Percentiles rank a stretch among this genome's conserved stretches.
Conservation (phyloP, 2,329 filamentous ascomycete genomes). For the Ascochyta koolunga region DNA sequence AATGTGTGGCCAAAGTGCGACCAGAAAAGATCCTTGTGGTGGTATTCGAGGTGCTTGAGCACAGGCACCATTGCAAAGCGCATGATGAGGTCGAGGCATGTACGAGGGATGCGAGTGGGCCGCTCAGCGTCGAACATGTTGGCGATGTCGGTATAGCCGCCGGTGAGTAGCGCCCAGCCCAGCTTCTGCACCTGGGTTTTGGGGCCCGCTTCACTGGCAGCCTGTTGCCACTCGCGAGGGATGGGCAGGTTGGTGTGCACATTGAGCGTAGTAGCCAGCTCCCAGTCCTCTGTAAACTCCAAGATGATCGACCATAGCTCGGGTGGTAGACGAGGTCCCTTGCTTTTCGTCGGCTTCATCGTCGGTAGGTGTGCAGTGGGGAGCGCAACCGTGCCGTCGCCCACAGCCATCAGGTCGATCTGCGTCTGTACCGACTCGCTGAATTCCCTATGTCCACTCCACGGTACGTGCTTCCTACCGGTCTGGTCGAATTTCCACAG, state of each 20-base stretch:
- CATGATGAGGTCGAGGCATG: constrained; percentile 87
- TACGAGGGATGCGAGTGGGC: constrained; percentile 75
- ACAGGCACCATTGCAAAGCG: constrained; percentile 85
- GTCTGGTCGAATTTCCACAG: constrained; percentile 76
- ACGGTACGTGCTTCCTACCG: constrained; percentile 57
- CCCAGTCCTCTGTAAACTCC: constrained; percentile 86
- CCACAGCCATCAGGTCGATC: constrained; percentile 74
- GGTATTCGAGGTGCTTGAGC: constrained; percentile 72
- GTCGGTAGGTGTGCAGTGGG: constrained; percentile 42
- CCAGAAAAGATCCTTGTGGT: constrained; percentile 78
- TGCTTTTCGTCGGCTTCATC: constrained; percentile 42
- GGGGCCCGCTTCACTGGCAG: constrained; percentile 68
- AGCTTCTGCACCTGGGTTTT: constrained; percentile 77
- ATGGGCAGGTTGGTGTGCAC: constrained; percentile 79
- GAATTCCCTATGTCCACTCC: constrained; percentile 71
- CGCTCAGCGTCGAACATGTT: constrained; percentile 73
- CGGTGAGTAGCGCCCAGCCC: constrained; percentile 82
- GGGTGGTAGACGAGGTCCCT: constrained; percentile 66
- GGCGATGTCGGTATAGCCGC: constrained; percentile 73
- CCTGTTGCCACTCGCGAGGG: constrained; percentile 73
- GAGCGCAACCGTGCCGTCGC: constrained; percentile 65
- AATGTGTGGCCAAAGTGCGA: constrained; percentile 81
- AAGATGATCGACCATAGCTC: constrained; percentile 92
- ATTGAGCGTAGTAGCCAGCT: constrained; percentile 79
- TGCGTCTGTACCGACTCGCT: constrained; percentile 77